Percentiles rank a stretch among this genome's conserved stretches.
These are phyloP conservation scores for Fraxinus baroniana DNA, from an alignment of 305 asterid species.

Conservation along the genomic window DNA sequence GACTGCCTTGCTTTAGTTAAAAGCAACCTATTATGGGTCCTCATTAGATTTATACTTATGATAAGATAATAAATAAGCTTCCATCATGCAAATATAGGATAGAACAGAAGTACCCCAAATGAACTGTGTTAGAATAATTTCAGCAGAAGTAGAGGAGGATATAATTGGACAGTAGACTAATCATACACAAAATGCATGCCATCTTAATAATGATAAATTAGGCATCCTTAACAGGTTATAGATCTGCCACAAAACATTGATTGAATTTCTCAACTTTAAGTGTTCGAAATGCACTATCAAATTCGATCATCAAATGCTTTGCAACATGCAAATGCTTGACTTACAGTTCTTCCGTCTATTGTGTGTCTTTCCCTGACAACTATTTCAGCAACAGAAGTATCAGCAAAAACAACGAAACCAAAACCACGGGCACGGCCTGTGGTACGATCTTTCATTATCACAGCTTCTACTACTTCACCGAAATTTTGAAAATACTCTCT, in stretches of 20 bases:
- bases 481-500: slow-evolving; percentile 66
- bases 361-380: slow-evolving; percentile 73
- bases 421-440: slow-evolving; percentile 93
- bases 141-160: not conserved
- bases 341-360: slow-evolving; percentile 84
- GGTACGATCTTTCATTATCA: slow-evolving; percentile 84
- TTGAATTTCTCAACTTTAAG: not conserved
- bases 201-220: slow-evolving; percentile 2
- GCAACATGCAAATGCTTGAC: slow-evolving; percentile 29
- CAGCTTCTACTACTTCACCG: slow-evolving; percentile 81
- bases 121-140: not conserved
- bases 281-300: slow-evolving; percentile 11
- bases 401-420: slow-evolving; percentile 78
- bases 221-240: not conserved
- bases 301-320: not conserved
- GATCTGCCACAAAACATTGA: not conserved
- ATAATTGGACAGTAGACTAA: not conserved
- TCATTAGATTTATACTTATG: not conserved
- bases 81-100: not conserved
- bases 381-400: slow-evolving; percentile 74
- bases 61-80: not conserved
- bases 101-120: not conserved
- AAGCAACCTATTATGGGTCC: not conserved
- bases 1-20: not conserved
- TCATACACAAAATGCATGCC: not conserved